Base-by-base conservation (phyloP, 1,284 basidiomycete genomes). In the Rugiboletus extremiorientalis region DNA sequence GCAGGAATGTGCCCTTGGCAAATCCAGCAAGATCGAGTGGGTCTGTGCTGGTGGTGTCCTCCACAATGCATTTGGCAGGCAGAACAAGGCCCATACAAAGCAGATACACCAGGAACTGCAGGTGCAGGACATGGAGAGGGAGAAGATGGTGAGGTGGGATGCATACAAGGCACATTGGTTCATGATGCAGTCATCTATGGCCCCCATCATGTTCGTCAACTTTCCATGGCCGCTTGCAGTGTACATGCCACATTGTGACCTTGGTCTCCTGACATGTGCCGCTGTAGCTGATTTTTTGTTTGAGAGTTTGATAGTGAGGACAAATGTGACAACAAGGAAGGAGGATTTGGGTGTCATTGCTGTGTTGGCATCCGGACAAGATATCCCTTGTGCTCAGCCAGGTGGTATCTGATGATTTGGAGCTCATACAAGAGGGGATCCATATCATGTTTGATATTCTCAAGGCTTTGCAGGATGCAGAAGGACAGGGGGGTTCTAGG, bases 351-450 rank as follows among this genome's bases (percentile, higher is more conserved):
- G 76, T 76, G 50, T 82, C 86, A 0, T 72, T 91, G 33, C 71
- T 89, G 50, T 76, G 83, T 7, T 91, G 88, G 83, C 89, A 91
- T 70, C 88, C 89, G 0, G 89, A 91, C 71, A 86, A 89, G 68
- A 78, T 87, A 61, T 77, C 79, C 10, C 63, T 72, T 2, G 65
- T 88, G 5, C 67, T 89, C 27, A 66, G 69, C 15, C 76, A 81
- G 22, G 81, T 88, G 7, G 72, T 74, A 11, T 76, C 78, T 20
- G 74, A 74, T 18, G 87, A 91, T 56, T 61, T 72, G 60, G 77
- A 79, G 22, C 70, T 65, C 15, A 82, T 88, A 20, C 72, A 69
- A 28, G 77, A 80, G 50, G 82, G 69, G 18, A 60, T 72, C 23
- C 69, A 73, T 53, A 16, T 59, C 16, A 60, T 70, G 14, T 73